Base-by-base conservation (phyloP, 495 filamentous ascomycete species). In the Pseudomonodictys pantanalensis region DNA sequence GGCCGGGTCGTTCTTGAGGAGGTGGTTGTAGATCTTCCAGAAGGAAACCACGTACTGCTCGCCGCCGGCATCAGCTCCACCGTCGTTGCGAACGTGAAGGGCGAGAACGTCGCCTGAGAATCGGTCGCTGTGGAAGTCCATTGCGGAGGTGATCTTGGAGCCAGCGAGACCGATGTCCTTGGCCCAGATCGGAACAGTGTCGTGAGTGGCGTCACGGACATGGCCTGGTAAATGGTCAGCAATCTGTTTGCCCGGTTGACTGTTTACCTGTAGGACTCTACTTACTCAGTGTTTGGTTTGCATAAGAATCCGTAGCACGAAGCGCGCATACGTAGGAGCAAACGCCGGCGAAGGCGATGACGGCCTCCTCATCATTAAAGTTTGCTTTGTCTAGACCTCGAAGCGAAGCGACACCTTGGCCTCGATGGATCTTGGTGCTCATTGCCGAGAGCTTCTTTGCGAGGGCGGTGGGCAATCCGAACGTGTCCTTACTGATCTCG, bases 91-190 rank as follows among this genome's bases (percentile, higher is more conserved):
- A 7, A 69, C 58, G 41, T 69, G 53, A 20, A 69, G 32, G 20
- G 66, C 62, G 18, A 69, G 52, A 26, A 69, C 44, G 33, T 69
- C 62, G 17, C 66, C 66, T 9, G 62, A 65, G 62, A 63, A 69
- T 1, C 66, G 54, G 32, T 69, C 66, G 26, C 42, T 29, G 26
- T 69, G 66, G 47, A 63, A 69, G 18, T 66, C 63, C 66, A 69
- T 69, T 12, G 58, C 62, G 11, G 56, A 28, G 20, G 62, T 42
- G 12, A 66, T 35, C 62, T 69, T 69, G 5, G 66, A 69, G 2
- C 62, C 66, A 4, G 62, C 63, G 25, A 69, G 58, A 17, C 63
- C 66, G 22, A 63, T 17, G 18, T 55, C 55, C 39, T 63, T 54
- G 9, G 62, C 59, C 42, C 60, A 55, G 11, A 56, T 28, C 1